phyloP scores from a whole-genome alignment of 345 rosid species.

The Limnanthes douglasii region DNA sequence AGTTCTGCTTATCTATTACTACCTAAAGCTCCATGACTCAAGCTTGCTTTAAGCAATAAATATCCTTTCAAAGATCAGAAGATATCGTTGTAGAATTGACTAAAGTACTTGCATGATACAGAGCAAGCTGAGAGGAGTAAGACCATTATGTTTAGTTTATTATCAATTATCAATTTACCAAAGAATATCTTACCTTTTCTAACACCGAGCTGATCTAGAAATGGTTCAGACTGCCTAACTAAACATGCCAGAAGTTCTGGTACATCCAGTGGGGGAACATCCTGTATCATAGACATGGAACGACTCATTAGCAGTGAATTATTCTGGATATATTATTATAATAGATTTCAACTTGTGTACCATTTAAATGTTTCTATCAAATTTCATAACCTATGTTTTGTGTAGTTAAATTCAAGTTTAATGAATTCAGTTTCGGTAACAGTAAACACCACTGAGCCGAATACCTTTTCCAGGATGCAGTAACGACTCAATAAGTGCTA shows the following conservation, averaged over 20 bases:
- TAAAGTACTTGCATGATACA: slow-evolving; percentile 1
- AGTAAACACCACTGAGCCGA: slow-evolving; percentile 2
- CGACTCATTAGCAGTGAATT: neutral
- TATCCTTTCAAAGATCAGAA: slow-evolving; percentile 1
- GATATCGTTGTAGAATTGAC: neutral
- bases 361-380: neutral
- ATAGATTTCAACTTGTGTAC: too few species aligned
- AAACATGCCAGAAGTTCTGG: slow-evolving; percentile 82
- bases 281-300: slow-evolving; percentile 17
- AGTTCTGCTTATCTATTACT: too few species aligned
- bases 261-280: slow-evolving; percentile 73
- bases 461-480: too few species aligned
- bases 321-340: neutral
- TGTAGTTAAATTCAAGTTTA: neutral
- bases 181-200: slow-evolving; percentile 68
- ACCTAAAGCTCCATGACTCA: too few species aligned
- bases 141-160: too few species aligned
- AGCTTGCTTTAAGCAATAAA: too few species aligned
- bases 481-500: too few species aligned
- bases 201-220: slow-evolving; percentile 87
- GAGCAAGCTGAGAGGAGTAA: neutral
- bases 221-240: slow-evolving; percentile 81
- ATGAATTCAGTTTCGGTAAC: neutral
- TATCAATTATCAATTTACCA: too few species aligned
- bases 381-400: slow-evolving; percentile 1